Base-by-base conservation (phyloP, 306 rosid genomes). In the Cicer yamashitae region DNA sequence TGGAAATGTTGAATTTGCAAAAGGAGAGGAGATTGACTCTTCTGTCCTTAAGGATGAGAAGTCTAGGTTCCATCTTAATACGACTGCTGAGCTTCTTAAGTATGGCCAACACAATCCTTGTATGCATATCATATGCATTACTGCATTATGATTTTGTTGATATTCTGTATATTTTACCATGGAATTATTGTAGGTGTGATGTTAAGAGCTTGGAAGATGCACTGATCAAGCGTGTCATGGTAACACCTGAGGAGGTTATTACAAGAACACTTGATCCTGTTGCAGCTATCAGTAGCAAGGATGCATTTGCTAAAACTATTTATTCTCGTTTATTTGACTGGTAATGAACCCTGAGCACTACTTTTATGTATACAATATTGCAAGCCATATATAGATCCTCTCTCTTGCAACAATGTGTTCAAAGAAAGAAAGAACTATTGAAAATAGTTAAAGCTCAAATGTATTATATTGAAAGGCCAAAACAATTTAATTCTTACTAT, bases 181-280 rank as follows among this genome's bases (percentile, higher is more conserved):
- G 65, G 65, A 52, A 53, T 48, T 76, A 51, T 73, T 76, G 63
- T 73, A 85, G 99, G 87, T 96, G 99, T 83, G 91, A 96, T 82
- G 91, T 86, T 52, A 92, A 87, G 90, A 91, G 98, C 84, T 89
- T 96, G 97, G 99, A 96, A 87, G 99, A 90, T 77, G 98, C 99
- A 46, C 79, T 96, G 76, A 96, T 96, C 76, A 76, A 92, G 77
- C 99, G 99, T 87, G 99, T 92, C 71, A 96, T 96, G 99, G 98
- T 96, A 79, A 96, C 99, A 0, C 99, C 99, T 8, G 99, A 96
- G 88, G 99, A 96, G 79, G 74, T 96, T 82, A 96, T 96, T 70
- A 96, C 99, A 77, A 91, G 99, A 84, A 96, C 99, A 64, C 99
- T 96, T 71, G 99, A 96, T 84, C 99, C 98, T 71, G 85, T 88